Evolutionary conservation across 208 protist genomes (phyloP), one percentile per base, ranked within the genome.

Genomic region (Crithidia thermophila): DNA sequence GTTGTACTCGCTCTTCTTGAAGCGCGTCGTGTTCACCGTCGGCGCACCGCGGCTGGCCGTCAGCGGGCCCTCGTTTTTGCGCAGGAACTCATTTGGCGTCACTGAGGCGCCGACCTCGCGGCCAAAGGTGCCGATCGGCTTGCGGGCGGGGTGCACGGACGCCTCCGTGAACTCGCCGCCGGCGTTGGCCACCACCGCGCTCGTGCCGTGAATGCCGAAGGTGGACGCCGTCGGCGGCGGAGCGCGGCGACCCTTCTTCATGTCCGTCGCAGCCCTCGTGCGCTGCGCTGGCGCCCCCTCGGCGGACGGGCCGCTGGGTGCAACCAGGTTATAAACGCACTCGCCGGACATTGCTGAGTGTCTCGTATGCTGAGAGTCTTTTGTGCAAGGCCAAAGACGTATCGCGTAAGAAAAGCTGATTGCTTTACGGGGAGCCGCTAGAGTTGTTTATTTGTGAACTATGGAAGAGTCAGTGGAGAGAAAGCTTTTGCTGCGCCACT

Each of bases 281-380:
- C 39, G 33, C 14, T 28, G 33, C 33, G 45, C 46, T 3, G 53
- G 58, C 23, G 34, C 51, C 16, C 63, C 68, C 4, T 31, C 53
- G 11, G 40, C 63, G 27, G 55, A 27, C 18, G 69, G 30, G 20
- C 50, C 68, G 34, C 50, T 74, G 49, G 79, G 79, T 47, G 79
- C 75, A n/a, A 96, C 79, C 45, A 96, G 53, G 52, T 93, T 79
- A 72, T 90, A 94, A 14, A 96, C 82, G 71, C 84, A 90, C 68
- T 96, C 88, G 20, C 91, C 91, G 16, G 91, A 96, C 91, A 96
- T 96, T n/a, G n/a, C n/a, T n/a, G n/a, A n/a, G n/a, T n/a, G n/a
- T n/a, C n/a, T n/a, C n/a, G n/a, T n/a, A n/a, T n/a, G n/a, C n/a
- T n/a, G n/a, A n/a, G n/a, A n/a, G n/a, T n/a, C n/a, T n/a, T n/a